Conservation (phyloP, 176 grass and related monocot species). For the Triticum monococcum region DNA sequence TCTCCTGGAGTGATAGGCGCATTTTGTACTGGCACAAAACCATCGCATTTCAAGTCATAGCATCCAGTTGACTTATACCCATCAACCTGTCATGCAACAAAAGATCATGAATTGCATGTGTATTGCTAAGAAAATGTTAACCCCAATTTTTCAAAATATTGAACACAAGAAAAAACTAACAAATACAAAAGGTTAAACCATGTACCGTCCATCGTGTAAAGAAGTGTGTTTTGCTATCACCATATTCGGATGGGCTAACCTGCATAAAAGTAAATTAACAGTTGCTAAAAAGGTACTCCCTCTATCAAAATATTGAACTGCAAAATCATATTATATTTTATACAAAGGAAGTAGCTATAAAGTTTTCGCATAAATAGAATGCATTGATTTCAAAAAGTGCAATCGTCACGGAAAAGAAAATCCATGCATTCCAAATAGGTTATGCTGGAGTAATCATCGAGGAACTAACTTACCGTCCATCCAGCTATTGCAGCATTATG, state of each 20-base stretch:
- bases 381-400: too few species aligned
- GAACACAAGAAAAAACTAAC: background rate
- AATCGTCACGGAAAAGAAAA: too few species aligned
- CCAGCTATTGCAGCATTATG: conserved; percentile 7
- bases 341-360: too few species aligned
- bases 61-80: background rate
- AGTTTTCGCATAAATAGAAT: too few species aligned
- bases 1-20: conserved; percentile 15
- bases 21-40: background rate
- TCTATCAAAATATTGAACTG: too few species aligned
- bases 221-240: conserved; percentile 31
- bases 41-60: background rate
- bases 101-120: background rate
- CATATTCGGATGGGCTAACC: background rate
- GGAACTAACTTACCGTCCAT: background rate
- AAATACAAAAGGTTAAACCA: background rate
- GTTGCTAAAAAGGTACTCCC: too few species aligned
- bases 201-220: conserved; percentile 14
- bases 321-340: too few species aligned
- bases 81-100: background rate
- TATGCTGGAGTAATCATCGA: background rate
- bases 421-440: too few species aligned
- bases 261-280: background rate
- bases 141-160: too few species aligned
- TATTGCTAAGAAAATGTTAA: background rate